Conservation (phyloP, 345 rosid genomes). For the Barbarea vulgaris region DNA sequence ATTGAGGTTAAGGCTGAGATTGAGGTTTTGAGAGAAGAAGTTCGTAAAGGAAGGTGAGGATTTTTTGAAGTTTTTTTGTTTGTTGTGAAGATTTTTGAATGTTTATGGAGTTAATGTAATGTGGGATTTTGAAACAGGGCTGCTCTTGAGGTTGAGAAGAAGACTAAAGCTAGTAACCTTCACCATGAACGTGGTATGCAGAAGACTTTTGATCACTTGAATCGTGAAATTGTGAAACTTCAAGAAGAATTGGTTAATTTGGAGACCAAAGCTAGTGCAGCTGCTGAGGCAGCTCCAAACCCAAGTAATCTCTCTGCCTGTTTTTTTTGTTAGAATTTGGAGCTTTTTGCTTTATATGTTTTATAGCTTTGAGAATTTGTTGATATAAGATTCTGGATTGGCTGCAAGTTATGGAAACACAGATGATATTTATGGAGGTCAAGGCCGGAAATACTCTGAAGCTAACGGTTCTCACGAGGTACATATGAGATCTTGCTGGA, state of each 20-base stretch:
- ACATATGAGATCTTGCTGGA: conserved; percentile 10
- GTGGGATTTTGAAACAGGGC: conserved; percentile 44
- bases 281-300: conserved; percentile 40
- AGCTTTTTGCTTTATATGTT: conserved; percentile 2
- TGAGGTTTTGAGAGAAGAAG: conserved; percentile 52
- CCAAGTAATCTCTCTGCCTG: conserved; percentile 44
- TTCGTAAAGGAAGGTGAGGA: conserved; percentile 73
- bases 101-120: not conserved
- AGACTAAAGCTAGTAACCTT: conserved; percentile 61
- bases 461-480: conserved; percentile 59
- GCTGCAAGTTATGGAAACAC: conserved; percentile 51
- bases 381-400: conserved; percentile 46
- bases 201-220: conserved; percentile 51
- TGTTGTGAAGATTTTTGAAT: conserved; percentile 5
- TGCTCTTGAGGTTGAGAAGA: conserved; percentile 79
- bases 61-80: not conserved
- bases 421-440: conserved; percentile 45
- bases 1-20: conserved; percentile 53
- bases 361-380: conserved; percentile 17
- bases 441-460: conserved; percentile 38
- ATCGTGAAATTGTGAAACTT: conserved; percentile 58
- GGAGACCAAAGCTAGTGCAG: conserved; percentile 53
- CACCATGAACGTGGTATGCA: conserved; percentile 67
- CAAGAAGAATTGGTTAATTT: conserved; percentile 48
- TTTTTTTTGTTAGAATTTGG: not conserved